These are phyloP conservation scores for Umbellularia californica DNA, from an alignment of 164 flowering plant genomes.

Conservation along the genomic window DNA sequence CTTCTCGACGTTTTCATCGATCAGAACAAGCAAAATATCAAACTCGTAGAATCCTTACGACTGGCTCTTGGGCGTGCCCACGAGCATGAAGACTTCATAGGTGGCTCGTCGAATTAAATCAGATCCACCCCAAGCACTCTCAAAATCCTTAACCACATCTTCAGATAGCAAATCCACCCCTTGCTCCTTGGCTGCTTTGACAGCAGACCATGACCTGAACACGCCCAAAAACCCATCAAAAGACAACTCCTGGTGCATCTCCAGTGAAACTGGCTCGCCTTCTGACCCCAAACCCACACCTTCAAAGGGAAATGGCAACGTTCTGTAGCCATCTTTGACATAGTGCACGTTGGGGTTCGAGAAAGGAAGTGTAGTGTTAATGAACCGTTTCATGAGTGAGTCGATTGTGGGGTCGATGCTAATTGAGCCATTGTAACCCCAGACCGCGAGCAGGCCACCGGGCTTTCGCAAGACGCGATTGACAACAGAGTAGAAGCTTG, in stretches of 20 bases:
- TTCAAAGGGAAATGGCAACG: conserved; percentile 27
- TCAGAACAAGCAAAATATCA: no score
- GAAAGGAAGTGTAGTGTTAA: conserved; percentile 11
- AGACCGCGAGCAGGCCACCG: conserved; percentile 62
- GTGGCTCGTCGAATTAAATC: not conserved
- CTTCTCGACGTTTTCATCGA: no score
- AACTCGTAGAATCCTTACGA: no score
- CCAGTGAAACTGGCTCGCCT: conserved; percentile 19
- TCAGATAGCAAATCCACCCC: conserved; percentile 30
- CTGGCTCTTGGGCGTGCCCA: not conserved
- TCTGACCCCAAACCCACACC: conserved; percentile 17
- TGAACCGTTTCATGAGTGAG: conserved; percentile 21
- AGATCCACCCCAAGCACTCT: conserved; percentile 20
- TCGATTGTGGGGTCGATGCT: conserved; percentile 30
- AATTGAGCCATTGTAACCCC: conserved; percentile 57
- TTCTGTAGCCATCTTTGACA: conserved; percentile 11
- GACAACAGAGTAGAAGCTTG: conserved; percentile 46
- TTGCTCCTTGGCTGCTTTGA: conserved; percentile 18
- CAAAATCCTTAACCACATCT: conserved; percentile 19
- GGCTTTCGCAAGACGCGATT: conserved; percentile 55
- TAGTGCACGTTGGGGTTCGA: conserved; percentile 6
- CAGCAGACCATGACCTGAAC: conserved; percentile 22
- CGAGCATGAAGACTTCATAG: conserved; percentile 12
- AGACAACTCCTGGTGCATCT: conserved; percentile 8
- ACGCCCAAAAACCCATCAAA: conserved; percentile 21